Evolutionary conservation across 192 early-diverging fungal species (phyloP).

Genomic region (Backusella circina): DNA sequence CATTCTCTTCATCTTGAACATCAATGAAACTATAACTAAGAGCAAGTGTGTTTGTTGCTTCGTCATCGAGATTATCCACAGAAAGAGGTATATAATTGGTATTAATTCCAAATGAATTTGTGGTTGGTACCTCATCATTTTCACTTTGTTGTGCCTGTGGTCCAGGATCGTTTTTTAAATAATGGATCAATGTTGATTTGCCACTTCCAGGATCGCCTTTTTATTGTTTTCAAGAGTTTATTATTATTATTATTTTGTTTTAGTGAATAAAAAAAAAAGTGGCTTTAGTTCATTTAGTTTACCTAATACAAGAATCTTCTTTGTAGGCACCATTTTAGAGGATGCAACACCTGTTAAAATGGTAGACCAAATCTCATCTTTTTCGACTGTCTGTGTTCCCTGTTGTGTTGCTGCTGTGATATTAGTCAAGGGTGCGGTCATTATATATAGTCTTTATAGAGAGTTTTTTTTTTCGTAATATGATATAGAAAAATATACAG

Average conservation of each 20-base stretch:
- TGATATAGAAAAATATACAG: not conserved
- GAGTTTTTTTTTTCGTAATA: not conserved
- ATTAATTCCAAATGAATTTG: constrained; percentile 1
- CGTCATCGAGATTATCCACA: constrained; percentile 10
- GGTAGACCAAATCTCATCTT: constrained; percentile 73
- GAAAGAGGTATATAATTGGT: constrained; percentile 7
- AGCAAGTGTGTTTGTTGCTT: constrained; percentile 45
- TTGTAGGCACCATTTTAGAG: constrained; percentile 69
- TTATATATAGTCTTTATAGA: not conserved
- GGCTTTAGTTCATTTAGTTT: not conserved
- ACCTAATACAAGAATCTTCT: constrained; percentile 83
- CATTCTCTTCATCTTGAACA: constrained; percentile 86
- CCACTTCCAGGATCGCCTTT: constrained; percentile 76
- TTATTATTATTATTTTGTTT: too few species aligned
- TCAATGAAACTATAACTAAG: constrained; percentile 82
- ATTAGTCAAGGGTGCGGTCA: not conserved
- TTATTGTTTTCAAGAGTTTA: not conserved
- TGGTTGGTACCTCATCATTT: constrained; percentile 21
- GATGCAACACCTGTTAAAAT: constrained; percentile 77
- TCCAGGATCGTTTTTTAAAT: constrained; percentile 49
- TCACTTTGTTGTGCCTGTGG: constrained; percentile 30
- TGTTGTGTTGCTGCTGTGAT: not conserved
- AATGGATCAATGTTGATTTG: constrained; percentile 77
- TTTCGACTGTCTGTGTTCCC: constrained; percentile 12
- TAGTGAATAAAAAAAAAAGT: not conserved